A percentile compares a stretch with the other conserved stretches of the same genome.
Conservation (phyloP, 176 grass and related monocot species). For the Triticum urartu region DNA sequence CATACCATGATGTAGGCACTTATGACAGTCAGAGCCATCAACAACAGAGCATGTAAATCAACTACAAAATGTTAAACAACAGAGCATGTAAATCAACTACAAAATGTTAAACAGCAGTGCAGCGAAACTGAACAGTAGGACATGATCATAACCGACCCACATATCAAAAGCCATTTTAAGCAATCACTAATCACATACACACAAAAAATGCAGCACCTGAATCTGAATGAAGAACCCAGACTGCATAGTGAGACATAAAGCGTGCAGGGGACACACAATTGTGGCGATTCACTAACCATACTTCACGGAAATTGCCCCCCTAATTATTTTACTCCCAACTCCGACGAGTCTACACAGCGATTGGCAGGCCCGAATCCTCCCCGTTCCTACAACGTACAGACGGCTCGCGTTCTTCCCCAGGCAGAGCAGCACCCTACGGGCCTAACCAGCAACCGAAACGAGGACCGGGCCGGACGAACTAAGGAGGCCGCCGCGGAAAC, state of each 20-base stretch:
- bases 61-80: neutral
- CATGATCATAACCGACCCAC: neutral
- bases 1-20: neutral
- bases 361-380: neutral
- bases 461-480: neutral
- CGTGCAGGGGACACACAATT: neutral
- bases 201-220: neutral
- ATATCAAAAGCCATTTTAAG: neutral
- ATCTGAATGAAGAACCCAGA: constrained; percentile 11
- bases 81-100: neutral
- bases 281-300: neutral
- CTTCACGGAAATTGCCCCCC: neutral
- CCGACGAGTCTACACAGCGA: neutral
- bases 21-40: neutral
- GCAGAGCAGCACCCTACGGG: neutral
- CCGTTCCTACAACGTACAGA: neutral
- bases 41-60: neutral
- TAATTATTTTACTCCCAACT: neutral
- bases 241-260: neutral
- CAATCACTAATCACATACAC: neutral
- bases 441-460: neutral
- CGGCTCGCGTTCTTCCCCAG: neutral
- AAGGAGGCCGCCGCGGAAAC: neutral
- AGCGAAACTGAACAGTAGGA: neutral
- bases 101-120: neutral